Conservation (phyloP, 1,284 basidiomycete species). For the Rhodotorula glutinis region DNA sequence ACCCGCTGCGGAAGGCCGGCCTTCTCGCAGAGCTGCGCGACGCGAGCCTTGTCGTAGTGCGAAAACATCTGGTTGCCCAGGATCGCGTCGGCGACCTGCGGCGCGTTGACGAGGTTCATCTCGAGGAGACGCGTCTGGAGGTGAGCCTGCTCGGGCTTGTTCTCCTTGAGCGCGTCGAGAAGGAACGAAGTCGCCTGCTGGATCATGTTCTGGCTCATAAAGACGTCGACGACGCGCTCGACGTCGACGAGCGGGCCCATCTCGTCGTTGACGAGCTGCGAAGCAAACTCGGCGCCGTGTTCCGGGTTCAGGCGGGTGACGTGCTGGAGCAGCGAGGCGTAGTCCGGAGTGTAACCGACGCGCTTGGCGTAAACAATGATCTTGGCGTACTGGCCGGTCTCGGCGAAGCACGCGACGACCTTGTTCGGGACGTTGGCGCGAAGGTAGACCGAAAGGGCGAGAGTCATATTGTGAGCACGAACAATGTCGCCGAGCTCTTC, state of each 20-base stretch:
- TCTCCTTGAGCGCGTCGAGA: slow-evolving; percentile 98
- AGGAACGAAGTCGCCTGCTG: slow-evolving; percentile 99
- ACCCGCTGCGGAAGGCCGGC: slow-evolving; percentile 85
- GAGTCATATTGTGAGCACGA: slow-evolving; percentile 90
- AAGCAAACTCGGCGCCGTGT: slow-evolving; percentile 96
- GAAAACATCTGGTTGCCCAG: slow-evolving; percentile 99
- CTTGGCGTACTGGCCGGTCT: slow-evolving; percentile 98
- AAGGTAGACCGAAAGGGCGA: slow-evolving; percentile 97
- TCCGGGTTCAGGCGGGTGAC: slow-evolving; percentile 96
- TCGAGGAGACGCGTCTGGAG: slow-evolving; percentile 95
- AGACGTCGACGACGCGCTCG: slow-evolving; percentile 94
- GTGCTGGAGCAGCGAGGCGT: slow-evolving; percentile 91
- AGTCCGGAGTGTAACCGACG: slow-evolving; percentile 92
- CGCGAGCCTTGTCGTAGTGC: slow-evolving; percentile 92
- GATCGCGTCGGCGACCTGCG: slow-evolving; percentile 98
- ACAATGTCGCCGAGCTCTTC: slow-evolving; percentile 99
- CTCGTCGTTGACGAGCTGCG: slow-evolving; percentile 93
- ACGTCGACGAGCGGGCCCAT: slow-evolving; percentile 87
- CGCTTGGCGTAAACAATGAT: slow-evolving; percentile 98
- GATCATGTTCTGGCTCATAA: slow-evolving; percentile 99
- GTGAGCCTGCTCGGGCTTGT: slow-evolving; percentile 94
- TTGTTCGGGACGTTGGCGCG: slow-evolving; percentile 98
- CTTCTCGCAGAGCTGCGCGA: slow-evolving; percentile 98
- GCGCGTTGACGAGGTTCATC: slow-evolving; percentile 97
- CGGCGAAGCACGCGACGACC: slow-evolving; percentile 94